A percentile compares a stretch with the other conserved stretches of the same genome.
Conservation (phyloP, 768 basidiomycete genomes). For the Xerocomellus dryophilus region DNA sequence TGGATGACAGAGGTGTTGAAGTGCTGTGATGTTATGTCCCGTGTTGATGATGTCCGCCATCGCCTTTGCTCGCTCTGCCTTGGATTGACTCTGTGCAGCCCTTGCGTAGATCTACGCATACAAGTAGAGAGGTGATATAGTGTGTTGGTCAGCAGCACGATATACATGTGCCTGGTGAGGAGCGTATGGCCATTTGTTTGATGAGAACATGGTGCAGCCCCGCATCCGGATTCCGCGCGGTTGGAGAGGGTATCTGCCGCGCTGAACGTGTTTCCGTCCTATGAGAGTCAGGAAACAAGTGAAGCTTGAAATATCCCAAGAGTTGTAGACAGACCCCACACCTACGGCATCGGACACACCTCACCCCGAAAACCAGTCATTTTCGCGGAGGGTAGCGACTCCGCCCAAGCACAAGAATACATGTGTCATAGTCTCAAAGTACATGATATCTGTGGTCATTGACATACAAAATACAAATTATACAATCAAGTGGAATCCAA, state of each 20-base stretch:
- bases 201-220: too few relatives aligned
- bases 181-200: too few relatives aligned
- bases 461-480: not conserved
- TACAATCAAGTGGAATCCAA: not conserved
- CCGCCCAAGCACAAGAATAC: not conserved
- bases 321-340: too few relatives aligned
- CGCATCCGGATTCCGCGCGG: too few relatives aligned
- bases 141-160: too few relatives aligned
- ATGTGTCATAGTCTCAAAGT: not conserved
- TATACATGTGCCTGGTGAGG: not conserved
- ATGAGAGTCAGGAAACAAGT: too few relatives aligned
- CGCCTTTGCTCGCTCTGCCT: not conserved
- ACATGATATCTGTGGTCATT: not conserved
- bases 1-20: conserved; percentile 1
- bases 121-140: not conserved
- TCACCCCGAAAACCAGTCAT: too few relatives aligned
- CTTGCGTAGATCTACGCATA: too few relatives aligned
- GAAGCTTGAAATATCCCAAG: too few relatives aligned
- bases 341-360: too few relatives aligned
- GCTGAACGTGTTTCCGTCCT: too few relatives aligned
- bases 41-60: not conserved
- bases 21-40: not conserved
- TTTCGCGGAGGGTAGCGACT: not conserved
- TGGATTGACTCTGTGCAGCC: not conserved
- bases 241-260: too few relatives aligned